Evolutionary conservation across 2,329 filamentous ascomycete species (phyloP).

Genomic region (Cladosporium colombiae): DNA sequence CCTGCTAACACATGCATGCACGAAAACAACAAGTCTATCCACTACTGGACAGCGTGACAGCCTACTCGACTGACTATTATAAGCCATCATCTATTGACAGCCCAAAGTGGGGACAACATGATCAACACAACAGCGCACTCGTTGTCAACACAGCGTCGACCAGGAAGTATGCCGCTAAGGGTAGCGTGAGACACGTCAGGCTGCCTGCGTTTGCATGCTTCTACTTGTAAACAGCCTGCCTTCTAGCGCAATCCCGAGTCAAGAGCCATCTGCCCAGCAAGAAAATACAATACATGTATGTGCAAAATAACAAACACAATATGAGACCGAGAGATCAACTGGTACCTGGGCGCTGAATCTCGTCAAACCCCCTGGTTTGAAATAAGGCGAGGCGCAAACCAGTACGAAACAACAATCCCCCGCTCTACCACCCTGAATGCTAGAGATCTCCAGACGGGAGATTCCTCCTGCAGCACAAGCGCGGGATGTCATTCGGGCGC

Average conservation of each 20-base stretch:
- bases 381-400: neutral
- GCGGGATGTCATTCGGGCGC: neutral
- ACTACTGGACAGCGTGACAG: neutral
- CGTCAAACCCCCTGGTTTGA: neutral
- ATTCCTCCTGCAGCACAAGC: constrained; percentile 10
- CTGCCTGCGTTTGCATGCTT: neutral
- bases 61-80: neutral
- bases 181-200: constrained; percentile 5
- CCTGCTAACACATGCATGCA: neutral
- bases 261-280: neutral
- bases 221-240: neutral
- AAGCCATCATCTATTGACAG: neutral
- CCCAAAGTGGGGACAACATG: neutral
- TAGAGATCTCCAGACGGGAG: constrained; percentile 9
- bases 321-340: neutral
- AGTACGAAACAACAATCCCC: neutral
- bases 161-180: neutral
- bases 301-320: neutral
- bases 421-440: neutral
- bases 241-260: neutral
- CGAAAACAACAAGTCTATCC: neutral
- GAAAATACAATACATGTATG: neutral
- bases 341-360: neutral
- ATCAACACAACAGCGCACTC: neutral
- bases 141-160: neutral